phyloP scores from a whole-genome alignment of 805 yeast species.

The Metschnikowia lunata region DNA sequence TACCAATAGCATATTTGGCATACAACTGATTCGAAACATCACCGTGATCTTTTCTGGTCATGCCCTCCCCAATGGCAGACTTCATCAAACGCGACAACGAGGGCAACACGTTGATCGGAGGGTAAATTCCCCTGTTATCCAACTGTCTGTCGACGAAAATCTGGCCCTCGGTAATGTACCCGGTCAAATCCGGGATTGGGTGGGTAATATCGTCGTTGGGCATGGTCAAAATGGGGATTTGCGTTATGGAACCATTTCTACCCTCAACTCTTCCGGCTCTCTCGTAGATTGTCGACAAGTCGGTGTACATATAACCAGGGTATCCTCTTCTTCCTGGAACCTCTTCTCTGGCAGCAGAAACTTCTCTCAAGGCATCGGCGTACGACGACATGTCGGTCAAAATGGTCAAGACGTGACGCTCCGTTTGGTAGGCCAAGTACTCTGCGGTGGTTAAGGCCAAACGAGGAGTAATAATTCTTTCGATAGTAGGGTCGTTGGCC shows the following conservation, averaged over 20 bases:
- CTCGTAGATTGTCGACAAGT: constrained; percentile 97
- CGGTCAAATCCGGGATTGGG: constrained; percentile 99
- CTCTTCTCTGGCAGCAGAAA: constrained; percentile 99
- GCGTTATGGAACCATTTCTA: constrained; percentile 98
- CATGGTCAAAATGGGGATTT: constrained; percentile 98
- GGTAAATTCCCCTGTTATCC: constrained; percentile 94
- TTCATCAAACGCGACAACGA: constrained; percentile 97
- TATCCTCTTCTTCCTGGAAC: constrained; percentile 99
- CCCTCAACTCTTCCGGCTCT: constrained; percentile 99
- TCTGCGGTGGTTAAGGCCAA: constrained; percentile 98
- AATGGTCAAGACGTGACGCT: constrained; percentile 96
- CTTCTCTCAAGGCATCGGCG: constrained; percentile 99
- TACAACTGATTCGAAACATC: constrained; percentile 98
- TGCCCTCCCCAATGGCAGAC: constrained; percentile 99
- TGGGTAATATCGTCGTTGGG: constrained; percentile 99
- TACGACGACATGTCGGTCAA: constrained; percentile 99
- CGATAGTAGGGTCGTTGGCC: constrained; percentile 99
- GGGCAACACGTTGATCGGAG: constrained; percentile 98
- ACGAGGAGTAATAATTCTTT: constrained; percentile 98
- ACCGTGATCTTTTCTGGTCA: constrained; percentile 99
- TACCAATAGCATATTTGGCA: constrained; percentile 99
- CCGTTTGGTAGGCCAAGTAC: constrained; percentile 97
- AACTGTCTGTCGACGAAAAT: constrained; percentile 95
- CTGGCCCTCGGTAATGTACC: constrained; percentile 99
- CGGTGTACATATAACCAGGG: constrained; percentile 99